Evolutionary conservation across 106 monocot species (phyloP).

Genomic region (Phalaenopsis equestris): DNA sequence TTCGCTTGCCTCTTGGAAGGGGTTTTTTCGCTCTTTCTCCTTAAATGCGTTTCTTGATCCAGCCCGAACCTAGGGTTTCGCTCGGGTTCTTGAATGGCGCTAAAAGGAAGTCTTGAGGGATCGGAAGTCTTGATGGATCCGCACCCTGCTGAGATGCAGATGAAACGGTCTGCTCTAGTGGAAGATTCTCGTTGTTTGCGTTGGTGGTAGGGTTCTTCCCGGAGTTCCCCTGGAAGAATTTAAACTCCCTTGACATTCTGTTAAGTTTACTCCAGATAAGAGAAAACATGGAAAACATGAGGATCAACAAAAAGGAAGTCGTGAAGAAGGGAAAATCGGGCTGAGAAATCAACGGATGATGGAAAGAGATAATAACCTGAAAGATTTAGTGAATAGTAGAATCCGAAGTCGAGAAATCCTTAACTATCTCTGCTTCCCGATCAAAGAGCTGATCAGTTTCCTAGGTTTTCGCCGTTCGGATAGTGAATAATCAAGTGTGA

Average conservation of each 20-base stretch:
- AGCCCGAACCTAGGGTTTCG: conserved; percentile 19
- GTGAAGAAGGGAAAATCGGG: too few species aligned
- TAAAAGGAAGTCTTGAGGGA: conserved; percentile 46
- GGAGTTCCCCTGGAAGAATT: too few species aligned
- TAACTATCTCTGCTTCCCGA: neutral
- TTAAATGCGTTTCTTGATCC: conserved; percentile 23
- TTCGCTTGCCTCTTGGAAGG: conserved; percentile 35
- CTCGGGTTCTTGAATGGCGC: conserved; percentile 43
- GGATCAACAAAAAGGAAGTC: too few species aligned
- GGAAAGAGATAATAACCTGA: conserved; percentile 28
- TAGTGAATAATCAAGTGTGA: neutral
- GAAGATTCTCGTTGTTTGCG: too few species aligned
- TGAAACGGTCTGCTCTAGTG: too few species aligned
- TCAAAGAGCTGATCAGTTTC: neutral
- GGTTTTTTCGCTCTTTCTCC: conserved; percentile 44
- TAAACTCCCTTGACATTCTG: too few species aligned
- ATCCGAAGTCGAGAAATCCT: conserved; percentile 42
- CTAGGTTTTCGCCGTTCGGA: conserved; percentile 2
- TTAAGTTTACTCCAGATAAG: neutral
- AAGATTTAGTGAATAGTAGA: conserved; percentile 42
- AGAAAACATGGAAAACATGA: neutral
- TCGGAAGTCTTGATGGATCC: conserved; percentile 3
- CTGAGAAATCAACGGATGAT: neutral
- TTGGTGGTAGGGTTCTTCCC: too few species aligned
- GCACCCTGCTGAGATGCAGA: too few species aligned